Evolutionary conservation across 768 basidiomycete species (phyloP), one percentile per base, ranked within the genome.

Genomic region (Albatrellus ellisii): DNA sequence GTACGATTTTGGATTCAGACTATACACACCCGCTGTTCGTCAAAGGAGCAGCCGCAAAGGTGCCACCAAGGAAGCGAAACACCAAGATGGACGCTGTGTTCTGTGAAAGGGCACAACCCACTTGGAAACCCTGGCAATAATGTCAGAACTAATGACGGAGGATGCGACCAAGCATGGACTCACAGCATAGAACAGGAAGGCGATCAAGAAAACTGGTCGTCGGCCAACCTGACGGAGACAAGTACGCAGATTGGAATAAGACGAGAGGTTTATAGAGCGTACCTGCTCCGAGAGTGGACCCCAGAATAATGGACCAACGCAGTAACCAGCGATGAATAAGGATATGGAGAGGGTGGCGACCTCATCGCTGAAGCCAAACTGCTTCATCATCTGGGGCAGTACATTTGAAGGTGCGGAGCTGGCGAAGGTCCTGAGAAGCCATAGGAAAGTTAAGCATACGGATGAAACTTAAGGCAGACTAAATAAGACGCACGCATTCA

Each of bases 11-110:
- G 21, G 6, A 20, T 27, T n/a, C 17, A 35, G 31, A 26, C 6
- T 8, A 7, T 5, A 43, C 63, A 9, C 52, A 78, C 75, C 78
- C 81, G 43, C 73, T 70, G 59, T 82, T 82, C 5, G 80, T 71
- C 34, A 83, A 52, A 1, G 82, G 83, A 22, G 75, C 69, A 14
- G 77, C 70, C 15, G 81, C 80, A 49, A 81, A 84, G 2, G 64
- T 62, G 10, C 84, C 83, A 1, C 74, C 71, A n/a, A 85, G 55
- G 54, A 85, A 79, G 17, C 85, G 72, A 49, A 81, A 74, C 14
- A 79, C 52, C 10, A 88, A 63, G n/a, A 87, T 56, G 4, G 77
- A 70, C 6, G 64, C 66, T 1, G 73, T 73, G 56, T 81, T 84
- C 28, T 64, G 59, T 0, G 77, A 62, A 3, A 82, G 60, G 0